These are phyloP conservation scores for Saccharomycopsis fibuligera DNA, from an alignment of 805 yeast species.

Conservation along the genomic window DNA sequence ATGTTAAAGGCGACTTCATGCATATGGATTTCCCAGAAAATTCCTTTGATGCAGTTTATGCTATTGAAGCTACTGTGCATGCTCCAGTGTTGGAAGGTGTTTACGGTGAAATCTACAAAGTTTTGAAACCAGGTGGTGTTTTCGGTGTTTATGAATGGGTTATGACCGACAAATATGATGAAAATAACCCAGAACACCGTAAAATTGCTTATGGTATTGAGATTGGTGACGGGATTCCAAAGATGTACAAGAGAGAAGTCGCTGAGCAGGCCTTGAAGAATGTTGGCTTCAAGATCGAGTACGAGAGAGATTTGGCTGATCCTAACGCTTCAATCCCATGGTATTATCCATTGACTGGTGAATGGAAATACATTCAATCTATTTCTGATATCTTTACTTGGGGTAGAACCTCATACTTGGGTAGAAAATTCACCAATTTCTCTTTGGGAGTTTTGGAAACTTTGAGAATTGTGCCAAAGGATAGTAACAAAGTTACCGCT, in stretches of 20 bases:
- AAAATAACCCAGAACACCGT: slow-evolving; percentile 80
- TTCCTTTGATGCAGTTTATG: slow-evolving; percentile 92
- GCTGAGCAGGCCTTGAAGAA: slow-evolving; percentile 80
- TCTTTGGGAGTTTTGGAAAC: slow-evolving; percentile 78
- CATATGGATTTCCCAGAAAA: slow-evolving; percentile 93
- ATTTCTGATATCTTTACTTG: slow-evolving; percentile 73
- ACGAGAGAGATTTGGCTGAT: slow-evolving; percentile 78
- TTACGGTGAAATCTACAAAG: slow-evolving; percentile 88
- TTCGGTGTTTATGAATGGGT: slow-evolving; percentile 99
- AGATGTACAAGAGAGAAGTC: slow-evolving; percentile 81
- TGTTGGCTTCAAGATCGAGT: slow-evolving; percentile 81
- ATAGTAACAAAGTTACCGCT: slow-evolving; percentile 79
- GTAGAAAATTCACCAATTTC: slow-evolving; percentile 80
- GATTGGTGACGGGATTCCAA: slow-evolving; percentile 98
- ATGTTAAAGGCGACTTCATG: slow-evolving; percentile 98
- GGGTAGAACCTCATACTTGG: slow-evolving; percentile 80
- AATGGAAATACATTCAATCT: slow-evolving; percentile 80
- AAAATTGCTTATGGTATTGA: slow-evolving; percentile 95
- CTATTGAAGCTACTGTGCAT: slow-evolving; percentile 97
- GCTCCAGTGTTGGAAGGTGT: slow-evolving; percentile 97
- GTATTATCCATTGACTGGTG: slow-evolving; percentile 96
- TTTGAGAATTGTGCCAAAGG: slow-evolving; percentile 87
- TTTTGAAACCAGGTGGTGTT: slow-evolving; percentile 93
- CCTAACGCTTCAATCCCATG: slow-evolving; percentile 83
- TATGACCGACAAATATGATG: slow-evolving; percentile 92